Evolutionary conservation across 805 yeast species (phyloP).

Genomic region (Zygosaccharomyces siamensis): DNA sequence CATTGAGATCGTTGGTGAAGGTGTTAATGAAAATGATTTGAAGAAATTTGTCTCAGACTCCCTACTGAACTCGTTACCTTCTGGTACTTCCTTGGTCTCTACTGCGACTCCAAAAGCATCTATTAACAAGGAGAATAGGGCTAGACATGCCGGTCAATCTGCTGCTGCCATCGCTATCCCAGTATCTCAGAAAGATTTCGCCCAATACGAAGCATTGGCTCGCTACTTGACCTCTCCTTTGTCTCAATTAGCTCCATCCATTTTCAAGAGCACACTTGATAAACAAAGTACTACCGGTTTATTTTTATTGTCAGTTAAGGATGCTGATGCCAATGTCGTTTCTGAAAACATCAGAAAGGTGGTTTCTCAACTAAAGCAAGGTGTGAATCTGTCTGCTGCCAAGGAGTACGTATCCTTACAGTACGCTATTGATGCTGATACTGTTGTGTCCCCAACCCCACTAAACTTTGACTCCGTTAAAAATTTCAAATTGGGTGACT

Average conservation of each 20-base stretch:
- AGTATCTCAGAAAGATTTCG: conserved; percentile 55
- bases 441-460: conserved; percentile 34
- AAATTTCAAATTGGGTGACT: conserved; percentile 50
- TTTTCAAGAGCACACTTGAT: conserved; percentile 49
- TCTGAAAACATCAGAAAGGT: conserved; percentile 57
- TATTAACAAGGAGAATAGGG: conserved; percentile 62
- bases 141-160: conserved; percentile 59
- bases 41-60: conserved; percentile 61
- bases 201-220: conserved; percentile 64
- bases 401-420: conserved; percentile 47
- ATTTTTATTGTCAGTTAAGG: conserved; percentile 64
- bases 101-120: conserved; percentile 41
- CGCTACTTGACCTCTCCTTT: conserved; percentile 60
- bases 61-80: conserved; percentile 52
- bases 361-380: conserved; percentile 48
- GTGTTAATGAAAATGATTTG: conserved; percentile 70
- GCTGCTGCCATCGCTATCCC: conserved; percentile 82
- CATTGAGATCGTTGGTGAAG: conserved; percentile 65
- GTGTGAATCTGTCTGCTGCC: conserved; percentile 56
- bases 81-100: conserved; percentile 48
- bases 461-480: conserved; percentile 39
- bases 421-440: conserved; percentile 40
- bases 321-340: conserved; percentile 54
- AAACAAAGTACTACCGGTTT: conserved; percentile 77
- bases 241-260: conserved; percentile 48